Base-by-base conservation (phyloP, 2,329 filamentous ascomycete species). In the Claviceps humidiphila region DNA sequence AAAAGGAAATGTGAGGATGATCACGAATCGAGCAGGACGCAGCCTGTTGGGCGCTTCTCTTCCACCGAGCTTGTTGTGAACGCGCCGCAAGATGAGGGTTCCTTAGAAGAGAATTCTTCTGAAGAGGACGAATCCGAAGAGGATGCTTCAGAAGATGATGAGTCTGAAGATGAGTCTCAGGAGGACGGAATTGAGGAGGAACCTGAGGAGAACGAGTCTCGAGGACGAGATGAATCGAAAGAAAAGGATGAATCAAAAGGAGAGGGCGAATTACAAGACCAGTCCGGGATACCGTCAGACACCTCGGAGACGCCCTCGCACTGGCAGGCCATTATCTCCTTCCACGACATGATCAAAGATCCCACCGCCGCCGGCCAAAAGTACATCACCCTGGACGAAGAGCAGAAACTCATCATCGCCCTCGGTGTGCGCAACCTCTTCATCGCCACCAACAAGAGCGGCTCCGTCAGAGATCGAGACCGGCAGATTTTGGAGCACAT, bases 361-460 rank as follows among this genome's bases (percentile, higher is more conserved):
- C 38, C 34, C 14, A 14, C 42, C n/a, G 22, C 46, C 37, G 42
- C 53, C 5, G 14, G 16, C 20, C 11, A 24, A 20, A 50, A 39
- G 14, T 54, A 52, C 37, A 22, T 6, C 6, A 8, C 16, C 16
- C 30, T 54, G 24, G 46, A 54, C 26, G n/a, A 22, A 13, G 41
- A 47, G 17, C 53, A 54, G 47, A 54, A 52, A 38, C 50, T 52
- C 50, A 52, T 54, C 43, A 45, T 52, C 14, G 53, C 53, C 8
- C 47, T 54, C 9, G 53, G 53, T 38, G 50, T 49, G 37, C 53
- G 53, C 34, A 54, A 54, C 16, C 47, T 54, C 13, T 54, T 41
- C 47, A 47, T 54, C 46, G 53, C 53, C 5, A 50, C 47, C 2
- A 16, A 20, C 30, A 48, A 38, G 11, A 39, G 37, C 41, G 14